Conservation (phyloP, 208 protist species). For the Acanthamoeba sp. region DNA sequence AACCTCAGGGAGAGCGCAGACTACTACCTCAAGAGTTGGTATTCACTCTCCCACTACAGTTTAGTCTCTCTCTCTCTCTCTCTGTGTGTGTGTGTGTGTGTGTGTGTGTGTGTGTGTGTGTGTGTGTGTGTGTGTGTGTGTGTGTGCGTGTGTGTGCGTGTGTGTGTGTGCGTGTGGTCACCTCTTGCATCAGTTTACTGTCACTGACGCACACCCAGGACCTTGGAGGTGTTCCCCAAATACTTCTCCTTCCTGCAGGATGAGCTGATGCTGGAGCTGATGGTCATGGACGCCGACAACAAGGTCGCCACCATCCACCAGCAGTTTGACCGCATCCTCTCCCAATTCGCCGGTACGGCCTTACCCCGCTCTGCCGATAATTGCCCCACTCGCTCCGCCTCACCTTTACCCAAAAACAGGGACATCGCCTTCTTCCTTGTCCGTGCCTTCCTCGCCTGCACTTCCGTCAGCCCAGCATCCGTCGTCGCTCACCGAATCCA, state of each 20-base stretch:
- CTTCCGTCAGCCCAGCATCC: too few relatives aligned
- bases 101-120: too few relatives aligned
- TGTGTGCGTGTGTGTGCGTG: too few relatives aligned
- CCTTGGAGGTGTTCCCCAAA: conserved; percentile 33
- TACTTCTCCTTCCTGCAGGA: conserved; percentile 76
- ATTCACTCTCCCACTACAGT: neutral
- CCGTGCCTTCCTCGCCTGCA: neutral
- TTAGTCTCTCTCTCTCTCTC: neutral
- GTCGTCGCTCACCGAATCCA: neutral
- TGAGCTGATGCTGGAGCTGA: conserved; percentile 72
- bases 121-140: too few relatives aligned
- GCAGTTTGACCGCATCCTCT: conserved; percentile 53
- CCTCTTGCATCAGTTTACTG: too few relatives aligned
- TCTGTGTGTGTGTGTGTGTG: too few relatives aligned
- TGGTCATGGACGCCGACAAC: conserved; percentile 77
- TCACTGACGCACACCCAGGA: conserved; percentile 32
- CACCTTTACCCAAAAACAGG: too few relatives aligned
- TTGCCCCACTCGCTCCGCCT: neutral
- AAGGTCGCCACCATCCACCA: conserved; percentile 35
- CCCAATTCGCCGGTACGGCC: neutral
- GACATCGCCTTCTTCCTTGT: neutral
- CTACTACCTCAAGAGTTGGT: conserved; percentile 67
- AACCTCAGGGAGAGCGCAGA: neutral
- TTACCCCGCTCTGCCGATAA: neutral
- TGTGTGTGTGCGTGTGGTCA: too few relatives aligned